Evolutionary conservation across 2,329 filamentous ascomycete genomes (phyloP).

Genomic region (Alternaria atra): DNA sequence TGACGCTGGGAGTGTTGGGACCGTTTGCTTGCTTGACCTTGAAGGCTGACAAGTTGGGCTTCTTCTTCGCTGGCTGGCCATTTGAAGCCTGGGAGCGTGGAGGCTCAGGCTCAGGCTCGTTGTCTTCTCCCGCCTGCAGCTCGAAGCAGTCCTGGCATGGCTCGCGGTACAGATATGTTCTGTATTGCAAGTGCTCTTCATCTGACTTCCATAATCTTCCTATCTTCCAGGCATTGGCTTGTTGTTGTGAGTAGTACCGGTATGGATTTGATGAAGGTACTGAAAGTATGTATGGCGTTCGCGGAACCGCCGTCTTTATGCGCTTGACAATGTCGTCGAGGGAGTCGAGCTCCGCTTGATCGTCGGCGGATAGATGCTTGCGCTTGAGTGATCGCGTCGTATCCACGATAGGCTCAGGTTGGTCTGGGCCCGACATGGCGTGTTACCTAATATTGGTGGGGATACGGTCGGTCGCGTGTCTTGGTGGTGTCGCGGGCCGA

Average conservation of each 20-base stretch:
- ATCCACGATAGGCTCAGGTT: slow-evolving; percentile 31
- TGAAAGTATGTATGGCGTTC: slow-evolving; percentile 58
- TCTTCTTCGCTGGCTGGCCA: slow-evolving; percentile 63
- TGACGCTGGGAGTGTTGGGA: slow-evolving; percentile 39
- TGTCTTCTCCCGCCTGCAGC: slow-evolving; percentile 63
- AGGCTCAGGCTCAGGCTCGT: slow-evolving; percentile 57
- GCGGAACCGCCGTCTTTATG: slow-evolving; percentile 54
- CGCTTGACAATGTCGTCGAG: slow-evolving; percentile 55
- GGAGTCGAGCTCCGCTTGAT: slow-evolving; percentile 50
- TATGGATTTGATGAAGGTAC: slow-evolving; percentile 58
- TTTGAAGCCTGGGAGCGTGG: slow-evolving; percentile 45
- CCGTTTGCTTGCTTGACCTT: slow-evolving; percentile 62
- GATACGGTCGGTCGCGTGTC: slow-evolving; percentile 4
- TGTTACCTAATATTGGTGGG: slow-evolving; percentile 8
- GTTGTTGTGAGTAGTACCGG: slow-evolving; percentile 53
- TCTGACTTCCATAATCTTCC: slow-evolving; percentile 63
- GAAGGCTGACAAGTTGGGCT: slow-evolving; percentile 69
- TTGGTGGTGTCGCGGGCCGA: slow-evolving; percentile 13
- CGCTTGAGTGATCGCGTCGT: slow-evolving; percentile 41
- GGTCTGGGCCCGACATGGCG: slow-evolving; percentile 46
- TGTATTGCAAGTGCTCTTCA: slow-evolving; percentile 69
- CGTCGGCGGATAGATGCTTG: slow-evolving; percentile 36
- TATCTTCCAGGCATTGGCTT: slow-evolving; percentile 54
- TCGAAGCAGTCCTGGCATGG: slow-evolving; percentile 59
- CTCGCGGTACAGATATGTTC: slow-evolving; percentile 69